phyloP scores from a whole-genome alignment of 768 basidiomycete genomes.

The Floccularia luteovirens region DNA sequence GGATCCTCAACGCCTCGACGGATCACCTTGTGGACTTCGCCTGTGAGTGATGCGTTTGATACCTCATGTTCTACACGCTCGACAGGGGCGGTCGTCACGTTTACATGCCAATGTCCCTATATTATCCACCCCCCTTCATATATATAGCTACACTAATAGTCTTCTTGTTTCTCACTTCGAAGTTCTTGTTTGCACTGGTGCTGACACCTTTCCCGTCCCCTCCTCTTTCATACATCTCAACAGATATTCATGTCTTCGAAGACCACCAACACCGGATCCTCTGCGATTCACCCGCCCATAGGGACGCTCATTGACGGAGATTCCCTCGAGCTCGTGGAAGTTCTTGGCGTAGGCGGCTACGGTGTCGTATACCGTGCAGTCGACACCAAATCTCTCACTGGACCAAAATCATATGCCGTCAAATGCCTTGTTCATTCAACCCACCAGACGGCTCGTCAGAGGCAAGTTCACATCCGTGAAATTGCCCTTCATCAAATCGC shows the following conservation, averaged over 20 bases:
- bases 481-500: constrained; percentile 81
- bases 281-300: constrained; percentile 49
- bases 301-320: constrained; percentile 87
- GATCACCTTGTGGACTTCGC: constrained; percentile 31
- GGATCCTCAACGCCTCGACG: constrained; percentile 17
- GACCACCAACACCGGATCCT: constrained; percentile 24
- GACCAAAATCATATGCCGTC: constrained; percentile 71
- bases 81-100: constrained; percentile 33
- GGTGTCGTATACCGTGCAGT: constrained; percentile 93
- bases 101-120: constrained; percentile 10
- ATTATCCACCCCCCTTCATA: constrained; percentile 7
- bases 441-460: constrained; percentile 47
- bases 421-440: constrained; percentile 76
- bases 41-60: constrained; percentile 39
- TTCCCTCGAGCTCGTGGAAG: constrained; percentile 78
- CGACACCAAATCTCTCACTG: constrained; percentile 43
- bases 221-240: constrained; percentile 7
- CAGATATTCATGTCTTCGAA: constrained; percentile 25
- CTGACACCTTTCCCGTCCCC: constrained; percentile 23
- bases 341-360: constrained; percentile 93
- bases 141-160: constrained; percentile 15
- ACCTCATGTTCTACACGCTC: constrained; percentile 83
- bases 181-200: constrained; percentile 39
- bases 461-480: constrained; percentile 86
- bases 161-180: constrained; percentile 26